These are phyloP conservation scores for Rutstroemia sp. DNA, from an alignment of 2,329 filamentous ascomycete genomes.

Conservation along the genomic window DNA sequence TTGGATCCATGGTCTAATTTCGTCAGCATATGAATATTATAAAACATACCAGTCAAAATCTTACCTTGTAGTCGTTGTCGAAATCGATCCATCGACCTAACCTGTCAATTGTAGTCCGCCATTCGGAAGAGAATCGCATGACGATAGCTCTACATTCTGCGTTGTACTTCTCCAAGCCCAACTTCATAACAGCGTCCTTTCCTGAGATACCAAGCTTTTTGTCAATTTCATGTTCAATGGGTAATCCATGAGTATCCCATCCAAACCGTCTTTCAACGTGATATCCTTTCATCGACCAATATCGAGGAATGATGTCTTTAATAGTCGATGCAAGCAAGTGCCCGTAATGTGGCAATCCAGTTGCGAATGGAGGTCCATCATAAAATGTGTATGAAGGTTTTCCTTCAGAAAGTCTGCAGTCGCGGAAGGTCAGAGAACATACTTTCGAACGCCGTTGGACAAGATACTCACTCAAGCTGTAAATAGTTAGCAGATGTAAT, in stretches of 20 bases:
- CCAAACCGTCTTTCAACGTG: conserved; percentile 90
- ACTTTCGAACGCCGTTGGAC: not conserved
- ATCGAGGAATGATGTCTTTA: conserved; percentile 93
- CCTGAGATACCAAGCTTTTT: conserved; percentile 89
- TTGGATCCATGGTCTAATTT: conserved; percentile 76
- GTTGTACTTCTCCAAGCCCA: conserved; percentile 87
- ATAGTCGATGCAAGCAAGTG: conserved; percentile 82
- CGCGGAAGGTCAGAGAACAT: not conserved
- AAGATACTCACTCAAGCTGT: not conserved
- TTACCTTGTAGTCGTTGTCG: conserved; percentile 89
- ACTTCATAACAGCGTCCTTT: conserved; percentile 75
- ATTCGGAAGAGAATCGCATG: conserved; percentile 82
- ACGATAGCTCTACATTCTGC: conserved; percentile 86
- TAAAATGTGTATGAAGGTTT: conserved; percentile 90
- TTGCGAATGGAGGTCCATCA: conserved; percentile 77
- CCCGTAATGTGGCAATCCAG: conserved; percentile 57
- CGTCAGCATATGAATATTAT: conserved; percentile 12
- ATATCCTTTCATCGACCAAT: conserved; percentile 95
- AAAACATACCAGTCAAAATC: conserved; percentile 6
- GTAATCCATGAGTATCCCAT: conserved; percentile 92
- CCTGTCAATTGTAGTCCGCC: conserved; percentile 80
- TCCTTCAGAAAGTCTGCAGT: conserved; percentile 59
- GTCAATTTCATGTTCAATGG: conserved; percentile 96
- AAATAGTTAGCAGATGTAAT: not conserved
- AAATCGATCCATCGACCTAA: conserved; percentile 96